These are phyloP conservation scores for Coemansia sp. DNA, from an alignment of 192 early-diverging fungal genomes.

Conservation along the genomic window DNA sequence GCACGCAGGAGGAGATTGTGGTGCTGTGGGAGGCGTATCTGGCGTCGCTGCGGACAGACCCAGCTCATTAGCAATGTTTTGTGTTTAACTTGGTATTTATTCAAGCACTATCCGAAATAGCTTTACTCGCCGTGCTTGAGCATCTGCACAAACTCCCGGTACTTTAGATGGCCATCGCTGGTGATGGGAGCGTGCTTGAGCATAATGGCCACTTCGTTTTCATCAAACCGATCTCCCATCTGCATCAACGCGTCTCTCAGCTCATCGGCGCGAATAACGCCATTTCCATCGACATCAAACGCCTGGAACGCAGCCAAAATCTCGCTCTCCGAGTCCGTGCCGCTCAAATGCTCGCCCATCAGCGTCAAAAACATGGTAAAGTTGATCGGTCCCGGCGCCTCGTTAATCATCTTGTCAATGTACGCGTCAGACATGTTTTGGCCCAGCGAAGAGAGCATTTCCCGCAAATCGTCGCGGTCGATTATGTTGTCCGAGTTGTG, in stretches of 20 bases:
- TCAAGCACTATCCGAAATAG: not conserved
- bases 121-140: slow-evolving; percentile 77
- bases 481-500: slow-evolving; percentile 90
- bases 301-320: slow-evolving; percentile 90
- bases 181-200: slow-evolving; percentile 86
- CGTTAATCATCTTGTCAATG: slow-evolving; percentile 87
- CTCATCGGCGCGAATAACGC: slow-evolving; percentile 76
- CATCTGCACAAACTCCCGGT: slow-evolving; percentile 87
- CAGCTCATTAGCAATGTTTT: not conserved
- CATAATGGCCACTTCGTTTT: slow-evolving; percentile 93
- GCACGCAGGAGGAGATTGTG: slow-evolving; percentile 75
- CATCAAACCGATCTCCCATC: slow-evolving; percentile 91
- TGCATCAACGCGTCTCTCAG: slow-evolving; percentile 86
- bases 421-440: slow-evolving; percentile 65
- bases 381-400: slow-evolving; percentile 88
- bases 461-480: slow-evolving; percentile 89
- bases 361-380: slow-evolving; percentile 97
- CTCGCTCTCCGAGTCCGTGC: slow-evolving; percentile 88
- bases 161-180: slow-evolving; percentile 78
- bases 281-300: slow-evolving; percentile 85
- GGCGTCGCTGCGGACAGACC: slow-evolving; percentile 24
- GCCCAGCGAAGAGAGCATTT: slow-evolving; percentile 82
- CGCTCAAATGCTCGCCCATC: slow-evolving; percentile 90
- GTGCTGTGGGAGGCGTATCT: slow-evolving; percentile 56
- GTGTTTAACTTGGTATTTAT: not conserved